These are phyloP conservation scores for Astrocystis sublimbata DNA, from an alignment of 495 filamentous ascomycete genomes.

Conservation along the genomic window DNA sequence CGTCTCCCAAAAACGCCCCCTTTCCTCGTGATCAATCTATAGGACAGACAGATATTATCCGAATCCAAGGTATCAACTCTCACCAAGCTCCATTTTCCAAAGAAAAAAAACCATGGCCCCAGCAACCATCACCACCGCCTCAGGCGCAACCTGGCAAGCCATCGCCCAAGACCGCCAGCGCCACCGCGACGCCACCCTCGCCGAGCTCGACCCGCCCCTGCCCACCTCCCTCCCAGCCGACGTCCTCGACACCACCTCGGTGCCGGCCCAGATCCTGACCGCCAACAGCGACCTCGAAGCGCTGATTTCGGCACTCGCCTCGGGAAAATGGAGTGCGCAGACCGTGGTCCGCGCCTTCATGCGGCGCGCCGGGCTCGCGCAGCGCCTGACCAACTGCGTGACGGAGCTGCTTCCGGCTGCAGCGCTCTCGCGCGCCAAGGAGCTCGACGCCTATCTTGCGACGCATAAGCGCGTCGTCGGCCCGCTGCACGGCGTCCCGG, in stretches of 20 bases:
- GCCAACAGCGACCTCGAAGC: conserved; percentile 47
- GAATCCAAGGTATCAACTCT: no score
- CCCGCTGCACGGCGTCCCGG: conserved; percentile 67
- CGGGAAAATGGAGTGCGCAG: conserved; percentile 39
- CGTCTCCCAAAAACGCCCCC: no score
- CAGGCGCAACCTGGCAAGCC: conserved; percentile 47
- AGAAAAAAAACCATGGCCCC: conserved; percentile 20
- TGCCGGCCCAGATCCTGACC: conserved; percentile 45
- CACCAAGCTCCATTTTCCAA: not conserved
- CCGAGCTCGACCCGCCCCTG: conserved; percentile 31
- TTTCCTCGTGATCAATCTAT: no score
- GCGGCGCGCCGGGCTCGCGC: conserved; percentile 45
- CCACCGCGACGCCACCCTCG: conserved; percentile 47
- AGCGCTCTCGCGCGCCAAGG: conserved; percentile 57
- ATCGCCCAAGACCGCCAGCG: conserved; percentile 46
- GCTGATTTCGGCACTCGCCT: conserved; percentile 40
- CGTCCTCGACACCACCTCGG: conserved; percentile 46
- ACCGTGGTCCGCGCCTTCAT: conserved; percentile 52
- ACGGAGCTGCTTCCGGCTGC: conserved; percentile 65
- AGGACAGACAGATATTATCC: not conserved
- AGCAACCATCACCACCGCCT: conserved; percentile 38
- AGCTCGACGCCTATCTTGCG: conserved; percentile 57
- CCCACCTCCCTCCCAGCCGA: conserved; percentile 34
- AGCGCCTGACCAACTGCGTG: conserved; percentile 54
- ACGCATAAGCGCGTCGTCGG: conserved; percentile 54